phyloP scores from a whole-genome alignment of 805 yeast species.

The Candida dendrica region DNA sequence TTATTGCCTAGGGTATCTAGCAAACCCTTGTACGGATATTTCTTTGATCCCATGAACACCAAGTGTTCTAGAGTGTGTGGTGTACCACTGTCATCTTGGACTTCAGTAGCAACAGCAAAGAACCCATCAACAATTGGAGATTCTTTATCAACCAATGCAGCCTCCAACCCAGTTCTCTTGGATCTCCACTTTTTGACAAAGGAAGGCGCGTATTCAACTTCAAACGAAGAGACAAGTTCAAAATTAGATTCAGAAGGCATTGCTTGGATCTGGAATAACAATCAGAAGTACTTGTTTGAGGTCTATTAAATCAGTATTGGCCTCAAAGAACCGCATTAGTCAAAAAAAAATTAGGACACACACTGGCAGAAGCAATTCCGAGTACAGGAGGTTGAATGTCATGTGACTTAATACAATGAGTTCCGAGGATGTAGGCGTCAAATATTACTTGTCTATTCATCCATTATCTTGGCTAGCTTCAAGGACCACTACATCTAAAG shows the following conservation, averaged over 20 bases:
- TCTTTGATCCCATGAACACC: constrained; percentile 87
- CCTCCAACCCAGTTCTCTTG: constrained; percentile 70
- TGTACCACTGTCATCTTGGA: constrained; percentile 77
- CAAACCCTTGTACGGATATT: constrained; percentile 86
- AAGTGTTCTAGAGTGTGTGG: constrained; percentile 96
- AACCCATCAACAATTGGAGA: constrained; percentile 91
- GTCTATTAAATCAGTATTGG: too few relatives aligned
- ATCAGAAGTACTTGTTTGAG: too few relatives aligned
- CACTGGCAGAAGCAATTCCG: too few relatives aligned
- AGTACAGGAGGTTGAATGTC: too few relatives aligned
- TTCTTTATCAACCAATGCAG: constrained; percentile 68
- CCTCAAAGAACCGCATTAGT: too few relatives aligned
- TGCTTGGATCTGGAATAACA: too few relatives aligned
- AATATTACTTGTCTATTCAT: too few relatives aligned
- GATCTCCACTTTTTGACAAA: constrained; percentile 72
- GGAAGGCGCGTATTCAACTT: constrained; percentile 71
- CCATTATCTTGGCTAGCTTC: too few relatives aligned
- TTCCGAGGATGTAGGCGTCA: too few relatives aligned
- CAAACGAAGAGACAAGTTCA: constrained; percentile 41
- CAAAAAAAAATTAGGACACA: too few relatives aligned
- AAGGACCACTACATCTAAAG: too few relatives aligned
- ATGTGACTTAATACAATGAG: too few relatives aligned
- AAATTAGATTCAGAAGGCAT: constrained; percentile 19
- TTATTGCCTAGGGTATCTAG: constrained; percentile 81
- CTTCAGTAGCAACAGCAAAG: constrained; percentile 93